Percentiles rank a stretch among this genome's conserved stretches.
These are phyloP conservation scores for Tylopilus sp. DNA, from an alignment of 768 basidiomycete genomes.

Conservation along the genomic window DNA sequence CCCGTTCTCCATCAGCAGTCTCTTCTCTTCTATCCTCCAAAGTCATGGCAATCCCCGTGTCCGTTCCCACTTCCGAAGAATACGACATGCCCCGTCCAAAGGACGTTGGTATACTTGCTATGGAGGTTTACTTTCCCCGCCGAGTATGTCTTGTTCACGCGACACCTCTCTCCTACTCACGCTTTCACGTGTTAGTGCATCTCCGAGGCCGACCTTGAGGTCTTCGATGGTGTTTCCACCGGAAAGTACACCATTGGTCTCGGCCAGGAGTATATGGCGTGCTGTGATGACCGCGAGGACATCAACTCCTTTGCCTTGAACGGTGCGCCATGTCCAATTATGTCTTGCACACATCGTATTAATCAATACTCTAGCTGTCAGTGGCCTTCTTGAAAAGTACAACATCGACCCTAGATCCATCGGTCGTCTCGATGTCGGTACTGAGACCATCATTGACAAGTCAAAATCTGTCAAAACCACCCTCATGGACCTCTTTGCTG, in stretches of 20 bases:
- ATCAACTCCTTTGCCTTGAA: constrained; percentile 97
- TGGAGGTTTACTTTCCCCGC: constrained; percentile 94
- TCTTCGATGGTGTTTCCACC: constrained; percentile 87
- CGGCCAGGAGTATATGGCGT: constrained; percentile 97
- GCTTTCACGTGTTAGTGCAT: constrained; percentile 62
- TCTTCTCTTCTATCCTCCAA: background rate
- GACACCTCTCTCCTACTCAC: constrained; percentile 10
- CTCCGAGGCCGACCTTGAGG: constrained; percentile 92
- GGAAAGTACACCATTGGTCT: constrained; percentile 99
- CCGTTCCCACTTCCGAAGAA: constrained; percentile 8
- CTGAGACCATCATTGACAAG: constrained; percentile 99
- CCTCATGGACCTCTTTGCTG: constrained; percentile 96
- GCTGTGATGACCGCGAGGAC: constrained; percentile 97
- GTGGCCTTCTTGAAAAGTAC: constrained; percentile 87
- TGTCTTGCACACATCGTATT: background rate
- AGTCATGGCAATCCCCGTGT: constrained; percentile 25
- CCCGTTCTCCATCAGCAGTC: background rate
- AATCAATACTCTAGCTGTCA: constrained; percentile 57
- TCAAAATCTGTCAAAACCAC: constrained; percentile 98
- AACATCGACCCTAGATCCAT: constrained; percentile 95
- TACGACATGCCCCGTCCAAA: constrained; percentile 57
- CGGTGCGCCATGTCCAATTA: constrained; percentile 48
- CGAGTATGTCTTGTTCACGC: constrained; percentile 51
- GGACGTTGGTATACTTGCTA: constrained; percentile 91
- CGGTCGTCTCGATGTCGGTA: constrained; percentile 97